phyloP scores from a whole-genome alignment of 805 yeast species.

The Starmerella gropengiesseri region DNA sequence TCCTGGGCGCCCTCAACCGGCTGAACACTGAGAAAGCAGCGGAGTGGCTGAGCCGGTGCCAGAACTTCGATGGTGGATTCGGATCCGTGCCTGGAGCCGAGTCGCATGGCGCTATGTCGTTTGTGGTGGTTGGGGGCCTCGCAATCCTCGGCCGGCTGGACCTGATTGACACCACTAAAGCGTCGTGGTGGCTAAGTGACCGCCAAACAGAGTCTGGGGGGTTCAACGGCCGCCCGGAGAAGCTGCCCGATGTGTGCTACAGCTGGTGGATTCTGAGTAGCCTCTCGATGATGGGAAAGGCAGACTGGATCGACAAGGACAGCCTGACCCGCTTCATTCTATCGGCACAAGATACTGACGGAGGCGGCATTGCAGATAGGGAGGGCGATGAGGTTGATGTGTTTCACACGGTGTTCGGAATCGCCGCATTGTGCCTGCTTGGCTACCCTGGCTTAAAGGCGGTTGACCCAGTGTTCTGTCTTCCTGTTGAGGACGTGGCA shows the following conservation, averaged over 20 bases:
- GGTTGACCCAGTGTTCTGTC: conserved; percentile 79
- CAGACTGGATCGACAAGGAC: conserved; percentile 66
- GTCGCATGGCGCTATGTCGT: conserved; percentile 72
- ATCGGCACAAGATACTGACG: conserved; percentile 58
- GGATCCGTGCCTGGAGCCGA: conserved; percentile 93
- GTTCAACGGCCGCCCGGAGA: conserved; percentile 90
- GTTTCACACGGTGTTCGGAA: conserved; percentile 82
- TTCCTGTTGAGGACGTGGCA: conserved; percentile 38
- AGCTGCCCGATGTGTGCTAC: conserved; percentile 93
- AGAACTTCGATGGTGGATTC: conserved; percentile 91
- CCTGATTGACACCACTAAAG: conserved; percentile 33
- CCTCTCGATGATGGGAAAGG: conserved; percentile 50
- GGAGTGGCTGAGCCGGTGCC: conserved; percentile 54
- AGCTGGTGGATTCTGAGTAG: conserved; percentile 94
- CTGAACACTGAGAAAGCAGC: conserved; percentile 47
- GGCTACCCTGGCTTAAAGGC: conserved; percentile 47
- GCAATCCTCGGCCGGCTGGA: conserved; percentile 56
- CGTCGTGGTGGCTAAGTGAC: conserved; percentile 80
- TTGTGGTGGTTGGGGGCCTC: conserved; percentile 73
- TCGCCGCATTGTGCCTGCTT: conserved; percentile 75
- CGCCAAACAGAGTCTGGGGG: conserved; percentile 85
- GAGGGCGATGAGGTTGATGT: conserved; percentile 87
- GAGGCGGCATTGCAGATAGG: conserved; percentile 89
- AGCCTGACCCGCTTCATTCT: conserved; percentile 59
- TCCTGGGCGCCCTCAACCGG: conserved; percentile 50